These are phyloP conservation scores for Russula virescens DNA, from an alignment of 768 basidiomycete genomes.

Conservation along the genomic window DNA sequence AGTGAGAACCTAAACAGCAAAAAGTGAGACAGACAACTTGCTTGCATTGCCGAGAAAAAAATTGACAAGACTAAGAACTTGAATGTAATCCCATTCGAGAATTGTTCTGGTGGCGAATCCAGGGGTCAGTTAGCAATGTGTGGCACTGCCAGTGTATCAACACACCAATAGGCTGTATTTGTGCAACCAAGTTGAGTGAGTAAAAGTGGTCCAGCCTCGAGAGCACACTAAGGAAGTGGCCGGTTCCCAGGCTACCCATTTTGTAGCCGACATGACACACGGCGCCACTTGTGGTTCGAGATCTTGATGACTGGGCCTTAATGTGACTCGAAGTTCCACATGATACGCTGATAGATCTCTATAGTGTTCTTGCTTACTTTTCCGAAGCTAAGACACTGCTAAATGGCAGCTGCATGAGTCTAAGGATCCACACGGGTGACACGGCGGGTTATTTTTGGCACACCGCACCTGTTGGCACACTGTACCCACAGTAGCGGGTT, in stretches of 20 bases:
- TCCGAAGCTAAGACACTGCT: no score
- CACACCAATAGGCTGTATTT: slow-evolving; percentile 80
- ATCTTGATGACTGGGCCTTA: slow-evolving; percentile 93
- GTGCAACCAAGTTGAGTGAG: slow-evolving; percentile 83
- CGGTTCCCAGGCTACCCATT: slow-evolving; percentile 90
- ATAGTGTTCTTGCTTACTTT: slow-evolving; percentile 93
- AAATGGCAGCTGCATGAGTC: no score
- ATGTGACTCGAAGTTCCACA: slow-evolving; percentile 80
- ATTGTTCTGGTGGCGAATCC: slow-evolving; percentile 89
- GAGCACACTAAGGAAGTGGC: slow-evolving; percentile 79
- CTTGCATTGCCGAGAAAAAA: slow-evolving; percentile 69
- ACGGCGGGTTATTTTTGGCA: no score
- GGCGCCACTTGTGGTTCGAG: slow-evolving; percentile 83
- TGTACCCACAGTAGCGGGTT: no score
- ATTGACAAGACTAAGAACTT: slow-evolving; percentile 93
- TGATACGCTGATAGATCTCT: slow-evolving; percentile 83
- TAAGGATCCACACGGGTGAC: no score
- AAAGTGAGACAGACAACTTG: no score
- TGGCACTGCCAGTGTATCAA: not conserved
- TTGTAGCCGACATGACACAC: slow-evolving; percentile 98
- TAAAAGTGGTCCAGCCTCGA: slow-evolving; percentile 98
- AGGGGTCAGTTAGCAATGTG: not conserved
- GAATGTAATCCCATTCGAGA: slow-evolving; percentile 92
- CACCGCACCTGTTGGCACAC: no score
- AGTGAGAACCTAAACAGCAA: no score